Percentiles rank a stretch among this genome's conserved stretches.
phyloP scores from a whole-genome alignment of 805 yeast genomes.

The Alloascoidea africana region DNA sequence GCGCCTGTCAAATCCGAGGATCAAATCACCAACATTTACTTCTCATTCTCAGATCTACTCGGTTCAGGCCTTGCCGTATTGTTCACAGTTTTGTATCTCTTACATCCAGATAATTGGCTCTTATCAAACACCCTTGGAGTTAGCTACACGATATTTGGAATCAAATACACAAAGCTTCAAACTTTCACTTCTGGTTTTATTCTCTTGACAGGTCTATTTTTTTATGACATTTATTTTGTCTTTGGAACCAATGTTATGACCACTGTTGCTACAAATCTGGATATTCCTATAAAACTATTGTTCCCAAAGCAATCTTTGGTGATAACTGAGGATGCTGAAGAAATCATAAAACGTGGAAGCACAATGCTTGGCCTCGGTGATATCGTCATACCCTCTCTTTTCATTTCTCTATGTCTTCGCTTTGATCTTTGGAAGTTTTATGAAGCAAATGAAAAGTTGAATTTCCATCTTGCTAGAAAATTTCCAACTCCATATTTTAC shows the following conservation, averaged over 20 bases:
- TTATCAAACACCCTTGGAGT: slow-evolving; percentile 27
- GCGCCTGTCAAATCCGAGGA: slow-evolving; percentile 12
- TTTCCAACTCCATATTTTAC: slow-evolving; percentile 31
- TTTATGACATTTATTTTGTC: slow-evolving; percentile 55
- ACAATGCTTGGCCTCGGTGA: slow-evolving; percentile 49
- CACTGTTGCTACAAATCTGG: slow-evolving; percentile 38
- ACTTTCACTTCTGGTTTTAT: slow-evolving; percentile 30
- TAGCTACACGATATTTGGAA: slow-evolving; percentile 27
- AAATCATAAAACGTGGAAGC: background rate
- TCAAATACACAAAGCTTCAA: slow-evolving; percentile 22
- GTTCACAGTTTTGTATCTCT: slow-evolving; percentile 9
- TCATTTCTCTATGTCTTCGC: slow-evolving; percentile 35
- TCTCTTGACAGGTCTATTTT: slow-evolving; percentile 32
- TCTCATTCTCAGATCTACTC: slow-evolving; percentile 17
- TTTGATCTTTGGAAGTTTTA: slow-evolving; percentile 33
- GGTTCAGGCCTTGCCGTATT: slow-evolving; percentile 11
- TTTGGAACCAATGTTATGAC: slow-evolving; percentile 48
- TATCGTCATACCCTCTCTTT: slow-evolving; percentile 42
- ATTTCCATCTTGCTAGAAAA: slow-evolving; percentile 12
- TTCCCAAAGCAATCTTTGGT: slow-evolving; percentile 22
- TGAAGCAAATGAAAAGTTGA: slow-evolving; percentile 12
- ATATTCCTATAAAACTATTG: slow-evolving; percentile 36
- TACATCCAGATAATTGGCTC: slow-evolving; percentile 27
- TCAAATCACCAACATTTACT: slow-evolving; percentile 21
- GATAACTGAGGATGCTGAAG: slow-evolving; percentile 11